Conservation (phyloP, 345 rosid species). For the Sonneratia caseolaris region DNA sequence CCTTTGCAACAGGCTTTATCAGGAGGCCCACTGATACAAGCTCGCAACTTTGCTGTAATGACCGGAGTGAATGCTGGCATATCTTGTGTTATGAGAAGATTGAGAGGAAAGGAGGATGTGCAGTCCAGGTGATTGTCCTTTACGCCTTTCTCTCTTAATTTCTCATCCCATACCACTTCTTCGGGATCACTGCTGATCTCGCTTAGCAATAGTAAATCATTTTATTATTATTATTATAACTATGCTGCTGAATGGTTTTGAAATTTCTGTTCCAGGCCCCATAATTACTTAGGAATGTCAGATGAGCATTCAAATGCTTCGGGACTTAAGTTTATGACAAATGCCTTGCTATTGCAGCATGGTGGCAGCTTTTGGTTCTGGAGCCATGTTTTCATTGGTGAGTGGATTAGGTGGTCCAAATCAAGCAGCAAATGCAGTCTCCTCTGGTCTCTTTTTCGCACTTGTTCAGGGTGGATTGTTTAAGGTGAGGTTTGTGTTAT, state of each 20-base stretch:
- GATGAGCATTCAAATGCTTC: background rate
- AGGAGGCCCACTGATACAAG: slow-evolving; percentile 89
- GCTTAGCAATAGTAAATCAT: background rate
- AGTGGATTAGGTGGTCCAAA: slow-evolving; percentile 75
- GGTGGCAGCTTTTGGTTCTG: slow-evolving; percentile 95
- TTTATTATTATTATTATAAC: background rate
- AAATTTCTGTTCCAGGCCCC: background rate
- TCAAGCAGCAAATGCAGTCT: slow-evolving; percentile 53
- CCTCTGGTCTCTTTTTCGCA: slow-evolving; percentile 73
- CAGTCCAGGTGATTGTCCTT: slow-evolving; percentile 52
- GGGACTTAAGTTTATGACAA: background rate
- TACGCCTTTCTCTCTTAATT: background rate
- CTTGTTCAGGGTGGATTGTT: slow-evolving; percentile 71
- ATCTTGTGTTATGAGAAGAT: slow-evolving; percentile 67
- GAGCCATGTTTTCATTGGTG: slow-evolving; percentile 72
- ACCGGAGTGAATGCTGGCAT: slow-evolving; percentile 94
- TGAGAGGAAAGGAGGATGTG: slow-evolving; percentile 93
- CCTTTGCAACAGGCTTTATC: slow-evolving; percentile 48
- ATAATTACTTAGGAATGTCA: background rate
- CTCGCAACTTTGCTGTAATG: slow-evolving; percentile 91
- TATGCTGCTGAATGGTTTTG: background rate
- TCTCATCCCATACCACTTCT: background rate
- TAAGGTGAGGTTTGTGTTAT: slow-evolving; percentile 31
- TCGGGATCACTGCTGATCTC: background rate
- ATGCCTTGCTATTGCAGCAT: slow-evolving; percentile 41